Evolutionary conservation across 768 basidiomycete species (phyloP).

Genomic region (Trametes meyenii): DNA sequence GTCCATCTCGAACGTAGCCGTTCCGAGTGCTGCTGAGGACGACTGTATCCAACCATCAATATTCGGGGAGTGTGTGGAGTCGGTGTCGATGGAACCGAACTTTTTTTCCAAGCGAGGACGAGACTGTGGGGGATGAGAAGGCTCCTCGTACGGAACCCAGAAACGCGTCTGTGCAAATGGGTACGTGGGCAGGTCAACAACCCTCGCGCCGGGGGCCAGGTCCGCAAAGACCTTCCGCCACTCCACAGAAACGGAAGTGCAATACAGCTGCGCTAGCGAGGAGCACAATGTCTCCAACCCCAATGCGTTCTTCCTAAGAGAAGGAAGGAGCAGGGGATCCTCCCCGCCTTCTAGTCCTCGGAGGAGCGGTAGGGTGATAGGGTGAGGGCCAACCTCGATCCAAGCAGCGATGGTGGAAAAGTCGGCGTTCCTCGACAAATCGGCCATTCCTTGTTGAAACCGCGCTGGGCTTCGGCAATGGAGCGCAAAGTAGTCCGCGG

Average conservation of each 20-base stretch:
- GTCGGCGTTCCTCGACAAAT: conserved; percentile 37
- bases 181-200: conserved; percentile 63
- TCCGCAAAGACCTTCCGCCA: conserved; percentile 62
- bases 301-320: conserved; percentile 49
- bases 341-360: conserved; percentile 30
- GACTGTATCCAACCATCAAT: neutral
- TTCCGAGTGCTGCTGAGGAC: neutral
- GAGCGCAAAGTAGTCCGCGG: conserved; percentile 53
- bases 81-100: conserved; percentile 25
- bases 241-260: conserved; percentile 41
- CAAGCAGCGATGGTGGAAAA: conserved; percentile 45
- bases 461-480: conserved; percentile 63
- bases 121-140: neutral
- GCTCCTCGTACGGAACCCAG: conserved; percentile 55
- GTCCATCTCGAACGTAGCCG: conserved; percentile 55
- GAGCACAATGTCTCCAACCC: conserved; percentile 49
- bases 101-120: neutral
- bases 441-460: conserved; percentile 54
- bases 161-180: conserved; percentile 59
- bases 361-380: conserved; percentile 59
- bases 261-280: conserved; percentile 54
- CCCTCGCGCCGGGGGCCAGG: conserved; percentile 39
- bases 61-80: neutral
- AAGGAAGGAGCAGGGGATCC: conserved; percentile 46
- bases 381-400: conserved; percentile 72